Percentiles rank a stretch among this genome's conserved stretches.
Evolutionary conservation across 1,284 basidiomycete species (phyloP).

Genomic region (Naganishia liquefaciens): DNA sequence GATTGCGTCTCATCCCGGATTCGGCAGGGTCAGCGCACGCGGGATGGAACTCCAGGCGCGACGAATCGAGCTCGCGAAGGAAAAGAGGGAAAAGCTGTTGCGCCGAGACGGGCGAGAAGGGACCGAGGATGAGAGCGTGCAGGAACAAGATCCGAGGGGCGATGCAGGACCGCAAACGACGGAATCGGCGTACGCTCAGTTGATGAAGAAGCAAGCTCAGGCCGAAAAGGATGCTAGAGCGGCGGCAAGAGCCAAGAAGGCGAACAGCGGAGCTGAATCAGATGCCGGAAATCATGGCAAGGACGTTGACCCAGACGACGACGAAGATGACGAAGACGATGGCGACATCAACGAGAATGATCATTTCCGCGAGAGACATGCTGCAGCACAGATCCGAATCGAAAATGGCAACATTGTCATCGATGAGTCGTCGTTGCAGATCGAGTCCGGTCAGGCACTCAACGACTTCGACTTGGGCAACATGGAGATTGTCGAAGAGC

Average conservation of each 20-base stretch:
- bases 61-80: conserved; percentile 24
- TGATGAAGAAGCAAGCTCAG: conserved; percentile 12
- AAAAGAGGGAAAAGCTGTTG: conserved; percentile 23
- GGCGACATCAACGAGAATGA: conserved; percentile 16
- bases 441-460: conserved; percentile 37
- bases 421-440: conserved; percentile 49
- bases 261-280: background rate
- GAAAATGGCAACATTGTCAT: conserved; percentile 52
- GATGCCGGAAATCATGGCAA: conserved; percentile 12
- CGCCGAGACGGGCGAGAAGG: conserved; percentile 15
- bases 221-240: conserved; percentile 18
- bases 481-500: conserved; percentile 50
- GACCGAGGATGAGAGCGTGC: conserved; percentile 3
- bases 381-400: conserved; percentile 47
- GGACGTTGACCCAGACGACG: conserved; percentile 7
- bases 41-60: conserved; percentile 27
- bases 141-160: background rate
- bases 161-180: background rate
- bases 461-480: conserved; percentile 38
- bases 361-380: conserved; percentile 4
- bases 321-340: conserved; percentile 1
- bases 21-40: conserved; percentile 26
- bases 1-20: conserved; percentile 28
- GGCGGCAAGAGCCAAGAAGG: background rate
- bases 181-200: conserved; percentile 12